Base-by-base conservation (phyloP, 2,329 filamentous ascomycete genomes). In the Podosphaera fusca region DNA sequence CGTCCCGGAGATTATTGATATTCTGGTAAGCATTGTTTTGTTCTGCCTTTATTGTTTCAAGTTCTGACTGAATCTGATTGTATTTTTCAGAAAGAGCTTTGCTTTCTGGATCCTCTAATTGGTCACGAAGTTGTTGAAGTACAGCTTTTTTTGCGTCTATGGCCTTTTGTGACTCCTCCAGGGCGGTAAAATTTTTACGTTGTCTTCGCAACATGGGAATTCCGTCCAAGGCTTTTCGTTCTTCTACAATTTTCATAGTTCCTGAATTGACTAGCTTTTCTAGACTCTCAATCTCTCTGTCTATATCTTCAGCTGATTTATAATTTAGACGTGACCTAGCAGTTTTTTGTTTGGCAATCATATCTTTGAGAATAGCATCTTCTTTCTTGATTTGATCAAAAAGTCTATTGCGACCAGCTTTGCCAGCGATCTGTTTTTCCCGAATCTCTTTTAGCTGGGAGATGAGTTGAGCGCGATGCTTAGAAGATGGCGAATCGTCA, bases 241-340 rank as follows among this genome's bases (percentile, higher is more conserved):
- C 92, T 65, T 98, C 92, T 9, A 96, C 92, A 55, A 98, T 75
- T 73, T 89, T 94, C 84, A 98, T 89, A 69, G 79, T 84, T 62
- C 90, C 90, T 40, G 81, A 79, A 69, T 94, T 86, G 64, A 96
- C 88, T 69, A 90, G 79, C 71, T 83, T 83, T 63, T 95, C 86
- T 56, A 95, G 80, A 56, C 76, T 75, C 59, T 79, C 77, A 64
- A 96, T 92, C 71, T 92, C 81, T 61, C 77, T 76, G 69, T 96
- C 87, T 62, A 98, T 74, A 61, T 96, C 92, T 58, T 95, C 89
- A 57, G 80, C 79, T 64, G 75, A 87, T 79, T 92, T 95, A 80
- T 84, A 96, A 56, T 80, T 74, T 60, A 94, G 77, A 69, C 87
- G 85, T 71, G 80, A 78, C 66, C 85, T 84, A 61, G 86, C 85